Evolutionary conservation across 192 early-diverging fungal species (phyloP).

Genomic region (Coemansia sp.): DNA sequence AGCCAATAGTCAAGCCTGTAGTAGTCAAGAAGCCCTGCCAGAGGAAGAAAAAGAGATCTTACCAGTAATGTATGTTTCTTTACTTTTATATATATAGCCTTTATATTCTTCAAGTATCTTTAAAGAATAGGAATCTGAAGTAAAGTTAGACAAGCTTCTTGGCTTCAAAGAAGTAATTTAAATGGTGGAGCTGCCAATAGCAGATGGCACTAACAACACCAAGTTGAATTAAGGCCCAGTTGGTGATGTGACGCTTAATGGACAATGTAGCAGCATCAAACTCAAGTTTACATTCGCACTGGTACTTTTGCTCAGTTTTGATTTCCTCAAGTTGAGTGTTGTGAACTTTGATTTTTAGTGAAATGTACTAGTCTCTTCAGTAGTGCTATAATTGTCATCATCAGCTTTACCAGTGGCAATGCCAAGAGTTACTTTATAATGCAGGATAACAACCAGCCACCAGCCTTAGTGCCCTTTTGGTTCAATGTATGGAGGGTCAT

Average conservation of each 20-base stretch:
- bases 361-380: constrained; percentile 64
- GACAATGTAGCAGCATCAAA: constrained; percentile 85
- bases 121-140: not conserved
- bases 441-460: constrained; percentile 71
- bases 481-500: too few species aligned
- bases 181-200: constrained; percentile 87
- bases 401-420: constrained; percentile 69
- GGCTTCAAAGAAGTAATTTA: constrained; percentile 83
- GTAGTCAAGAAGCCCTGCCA: not conserved
- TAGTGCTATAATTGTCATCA: constrained; percentile 54
- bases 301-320: constrained; percentile 85
- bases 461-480: constrained; percentile 60
- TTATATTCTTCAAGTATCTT: not conserved
- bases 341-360: constrained; percentile 75
- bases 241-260: constrained; percentile 82
- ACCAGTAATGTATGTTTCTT: not conserved
- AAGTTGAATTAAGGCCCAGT: constrained; percentile 88
- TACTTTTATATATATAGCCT: not conserved
- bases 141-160: constrained; percentile 81
- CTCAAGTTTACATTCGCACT: constrained; percentile 87
- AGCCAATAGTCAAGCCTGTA: not conserved
- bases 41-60: not conserved
- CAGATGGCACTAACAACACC: constrained; percentile 72
- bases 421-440: constrained; percentile 61
- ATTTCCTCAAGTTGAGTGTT: constrained; percentile 82